Percentiles rank a stretch among this genome's conserved stretches.
These are phyloP conservation scores for Leccinum obscurum DNA, from an alignment of 768 basidiomycete species.

Conservation along the genomic window DNA sequence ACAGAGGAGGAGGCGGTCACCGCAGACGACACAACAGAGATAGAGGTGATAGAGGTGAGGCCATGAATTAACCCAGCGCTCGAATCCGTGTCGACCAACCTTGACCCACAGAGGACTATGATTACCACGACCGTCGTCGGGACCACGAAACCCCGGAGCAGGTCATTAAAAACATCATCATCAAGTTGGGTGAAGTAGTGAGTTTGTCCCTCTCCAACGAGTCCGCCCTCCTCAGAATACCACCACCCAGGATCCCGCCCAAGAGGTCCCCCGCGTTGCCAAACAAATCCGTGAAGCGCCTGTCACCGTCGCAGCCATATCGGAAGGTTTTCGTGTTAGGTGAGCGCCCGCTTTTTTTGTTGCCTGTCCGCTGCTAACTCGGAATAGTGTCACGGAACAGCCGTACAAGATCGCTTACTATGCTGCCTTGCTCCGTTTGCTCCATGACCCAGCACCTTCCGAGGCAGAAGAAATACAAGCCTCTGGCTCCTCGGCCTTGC, in stretches of 20 bases:
- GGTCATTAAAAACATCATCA: slow-evolving; percentile 62
- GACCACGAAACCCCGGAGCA: slow-evolving; percentile 75
- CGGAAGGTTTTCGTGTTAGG: slow-evolving; percentile 78
- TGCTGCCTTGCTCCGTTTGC: slow-evolving; percentile 71
- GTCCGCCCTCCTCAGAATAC: background rate
- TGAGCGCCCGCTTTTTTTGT: slow-evolving; percentile 23
- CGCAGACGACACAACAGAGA: slow-evolving; percentile 44
- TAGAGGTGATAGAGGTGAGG: slow-evolving; percentile 48
- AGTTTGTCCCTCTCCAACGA: slow-evolving; percentile 29
- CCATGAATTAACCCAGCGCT: background rate
- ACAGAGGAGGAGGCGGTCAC: slow-evolving; percentile 46
- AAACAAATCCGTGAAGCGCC: slow-evolving; percentile 62
- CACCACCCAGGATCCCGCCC: slow-evolving; percentile 56
- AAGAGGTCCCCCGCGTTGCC: slow-evolving; percentile 69
- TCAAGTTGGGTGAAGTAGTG: slow-evolving; percentile 83
- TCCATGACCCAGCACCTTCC: slow-evolving; percentile 49
- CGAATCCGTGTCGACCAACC: background rate
- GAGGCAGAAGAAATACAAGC: slow-evolving; percentile 34
- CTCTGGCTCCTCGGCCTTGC: slow-evolving; percentile 30
- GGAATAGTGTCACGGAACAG: slow-evolving; percentile 77
- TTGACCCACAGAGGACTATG: slow-evolving; percentile 54
- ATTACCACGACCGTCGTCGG: slow-evolving; percentile 59
- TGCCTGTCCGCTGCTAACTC: slow-evolving; percentile 7
- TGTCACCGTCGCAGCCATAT: slow-evolving; percentile 58
- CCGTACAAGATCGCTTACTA: slow-evolving; percentile 93